Evolutionary conservation across 2,329 filamentous ascomycete species (phyloP).

Genomic region (Thyridium curvatum): DNA sequence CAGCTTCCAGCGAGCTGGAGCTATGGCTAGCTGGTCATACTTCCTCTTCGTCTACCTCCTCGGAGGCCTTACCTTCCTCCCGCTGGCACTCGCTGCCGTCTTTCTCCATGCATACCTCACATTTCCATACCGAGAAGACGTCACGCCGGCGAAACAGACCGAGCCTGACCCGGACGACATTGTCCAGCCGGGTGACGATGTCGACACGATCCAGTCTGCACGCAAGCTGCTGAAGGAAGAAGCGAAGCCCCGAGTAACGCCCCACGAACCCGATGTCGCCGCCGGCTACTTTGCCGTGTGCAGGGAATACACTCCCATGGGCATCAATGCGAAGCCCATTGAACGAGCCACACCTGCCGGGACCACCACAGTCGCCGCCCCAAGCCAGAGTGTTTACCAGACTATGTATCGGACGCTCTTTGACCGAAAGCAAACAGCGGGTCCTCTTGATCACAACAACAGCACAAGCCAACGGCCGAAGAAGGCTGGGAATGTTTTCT

Average conservation of each 20-base stretch:
- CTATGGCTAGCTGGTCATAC: constrained; percentile 44
- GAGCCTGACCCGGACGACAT: constrained; percentile 29
- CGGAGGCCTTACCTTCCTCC: constrained; percentile 83
- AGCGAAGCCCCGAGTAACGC: constrained; percentile 41
- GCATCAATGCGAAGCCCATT: constrained; percentile 86
- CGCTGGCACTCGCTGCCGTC: constrained; percentile 57
- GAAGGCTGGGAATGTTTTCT: constrained; percentile 82
- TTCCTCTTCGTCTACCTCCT: constrained; percentile 75
- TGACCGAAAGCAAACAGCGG: constrained; percentile 59
- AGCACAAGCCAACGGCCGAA: constrained; percentile 47
- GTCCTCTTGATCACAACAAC: constrained; percentile 41
- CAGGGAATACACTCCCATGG: constrained; percentile 84
- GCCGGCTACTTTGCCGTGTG: constrained; percentile 95
- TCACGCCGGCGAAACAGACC: constrained; percentile 19
- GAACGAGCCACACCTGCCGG: constrained; percentile 78
- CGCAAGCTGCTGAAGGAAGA: constrained; percentile 55
- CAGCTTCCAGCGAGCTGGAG: constrained; percentile 8
- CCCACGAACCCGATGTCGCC: constrained; percentile 68
- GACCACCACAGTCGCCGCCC: constrained; percentile 64
- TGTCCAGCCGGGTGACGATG: constrained; percentile 58
- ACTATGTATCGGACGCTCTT: constrained; percentile 97
- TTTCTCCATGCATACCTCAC: constrained; percentile 64
- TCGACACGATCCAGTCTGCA: constrained; percentile 54
- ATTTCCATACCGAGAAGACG: constrained; percentile 48
- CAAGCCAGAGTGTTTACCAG: constrained; percentile 94